Evolutionary conservation across 2,329 filamentous ascomycete genomes (phyloP), one percentile per base, ranked within the genome.

Genomic region (Aspergillus neoniger): DNA sequence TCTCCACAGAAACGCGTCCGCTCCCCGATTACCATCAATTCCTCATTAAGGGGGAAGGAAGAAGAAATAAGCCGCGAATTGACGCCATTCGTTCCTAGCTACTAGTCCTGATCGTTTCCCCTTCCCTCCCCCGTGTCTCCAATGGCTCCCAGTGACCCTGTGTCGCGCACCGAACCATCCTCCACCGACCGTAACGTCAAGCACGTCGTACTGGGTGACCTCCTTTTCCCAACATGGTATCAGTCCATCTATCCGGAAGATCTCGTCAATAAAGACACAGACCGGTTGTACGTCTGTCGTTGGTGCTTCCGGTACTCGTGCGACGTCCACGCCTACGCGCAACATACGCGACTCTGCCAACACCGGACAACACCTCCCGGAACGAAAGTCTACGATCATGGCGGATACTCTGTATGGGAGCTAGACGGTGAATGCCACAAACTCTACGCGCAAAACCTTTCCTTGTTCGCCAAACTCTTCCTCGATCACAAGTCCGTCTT

Each of bases 401-500:
- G 88, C 52, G 88, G 90, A 68, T 96, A 93, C 83, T 89, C 90
- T 62, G 88, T 99, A 8, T 95, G 92, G 85, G 91, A 96, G 76
- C 88, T 98, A 7, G 95, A 99, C 72, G 95, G 95, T 19, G 92
- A 93, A 72, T 86, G 89, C 67, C 85, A 96, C 65, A 90, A 89
- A 84, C 85, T 97, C 30, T 98, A 96, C 75, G 93, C 92, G 67
- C 95, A 98, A 77, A 96, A 97, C 70, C 85, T 99, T 12, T 97
- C 91, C 9, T 88, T 99, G 49, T 97, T 98, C 75, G 93, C 92
- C 28, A 99, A 98, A 77, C 86, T 99, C 48, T 99, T 98, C 76
- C 89, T 99, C 65, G 93, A 98, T 76, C 96, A 96, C 73, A 99
- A 99, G 74, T 96, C 92, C 7, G 93, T 99, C 68, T 98, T 97